phyloP scores from a whole-genome alignment of 495 filamentous ascomycete species.

The Parathielavia hyrcaniae region DNA sequence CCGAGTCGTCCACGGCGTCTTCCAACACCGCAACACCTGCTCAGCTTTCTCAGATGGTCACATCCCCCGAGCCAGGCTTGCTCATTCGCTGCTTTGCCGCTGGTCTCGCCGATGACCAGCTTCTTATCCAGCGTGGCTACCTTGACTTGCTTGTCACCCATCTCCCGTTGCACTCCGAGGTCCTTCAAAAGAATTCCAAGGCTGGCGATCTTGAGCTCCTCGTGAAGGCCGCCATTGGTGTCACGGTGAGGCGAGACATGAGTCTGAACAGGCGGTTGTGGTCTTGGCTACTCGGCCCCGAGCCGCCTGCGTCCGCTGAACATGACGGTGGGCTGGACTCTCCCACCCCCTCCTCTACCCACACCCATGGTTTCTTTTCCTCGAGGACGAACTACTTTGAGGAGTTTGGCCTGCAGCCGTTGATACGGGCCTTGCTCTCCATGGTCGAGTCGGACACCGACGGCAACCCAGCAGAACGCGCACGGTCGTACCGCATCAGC shows the following conservation, averaged over 20 bases:
- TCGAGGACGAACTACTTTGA: slow-evolving; percentile 69
- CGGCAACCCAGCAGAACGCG: slow-evolving; percentile 57
- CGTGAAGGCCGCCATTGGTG: slow-evolving; percentile 71
- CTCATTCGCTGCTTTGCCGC: slow-evolving; percentile 85
- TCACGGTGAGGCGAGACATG: slow-evolving; percentile 88
- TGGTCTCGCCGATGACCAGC: slow-evolving; percentile 80
- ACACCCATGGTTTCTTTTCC: slow-evolving; percentile 39
- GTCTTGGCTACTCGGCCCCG: slow-evolving; percentile 93
- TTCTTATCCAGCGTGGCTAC: slow-evolving; percentile 89
- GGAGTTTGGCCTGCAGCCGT: slow-evolving; percentile 63
- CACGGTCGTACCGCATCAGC: slow-evolving; percentile 85
- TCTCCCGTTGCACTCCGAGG: slow-evolving; percentile 77
- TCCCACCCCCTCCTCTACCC: slow-evolving; percentile 41
- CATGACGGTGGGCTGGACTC: slow-evolving; percentile 44
- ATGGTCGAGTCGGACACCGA: slow-evolving; percentile 58
- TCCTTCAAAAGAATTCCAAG: slow-evolving; percentile 68
- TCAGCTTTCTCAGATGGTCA: slow-evolving; percentile 65
- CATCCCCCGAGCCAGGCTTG: slow-evolving; percentile 85
- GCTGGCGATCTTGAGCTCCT: slow-evolving; percentile 70
- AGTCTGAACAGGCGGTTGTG: slow-evolving; percentile 89
- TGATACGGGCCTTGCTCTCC: slow-evolving; percentile 67
- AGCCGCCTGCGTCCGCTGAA: slow-evolving; percentile 47
- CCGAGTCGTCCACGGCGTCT: slow-evolving; percentile 19
- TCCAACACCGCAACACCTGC: slow-evolving; percentile 30
- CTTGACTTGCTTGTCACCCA: slow-evolving; percentile 88